Evolutionary conservation across 331 rosid species (phyloP), one percentile per base, ranked within the genome.

Genomic region (Quercus tomentella): DNA sequence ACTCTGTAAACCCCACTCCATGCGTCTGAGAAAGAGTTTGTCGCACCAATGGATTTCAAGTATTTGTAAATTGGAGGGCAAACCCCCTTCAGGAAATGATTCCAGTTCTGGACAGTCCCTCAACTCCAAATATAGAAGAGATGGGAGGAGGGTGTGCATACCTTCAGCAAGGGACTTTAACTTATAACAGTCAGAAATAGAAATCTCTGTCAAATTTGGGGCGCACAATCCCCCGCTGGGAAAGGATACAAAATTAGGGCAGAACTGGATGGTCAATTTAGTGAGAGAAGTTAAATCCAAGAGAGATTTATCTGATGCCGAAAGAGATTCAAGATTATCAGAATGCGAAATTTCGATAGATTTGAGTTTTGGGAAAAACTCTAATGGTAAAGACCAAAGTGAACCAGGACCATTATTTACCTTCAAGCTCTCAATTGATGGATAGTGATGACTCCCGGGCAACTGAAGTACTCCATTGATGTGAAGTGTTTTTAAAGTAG

Each of bases 271-370:
- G 14, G 7, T 5, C 20, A 45, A 45, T 0, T 45, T 8, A 71
- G 54, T 15, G 11, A 78, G 49, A 61, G 65, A 78, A 21, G 37
- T 25, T 43, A 41, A 4, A 55, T 31, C 4, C 21, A 9, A 7
- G 25, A 43, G 41, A 37, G 63, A 6, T 2, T 1, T 8, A 15
- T 57, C 23, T 74, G 8, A 74, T 21, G 15, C 7, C 28, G 33
- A 58, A 33, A 57, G 16, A 18, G 3, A 30, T 35, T 74, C 78
- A 56, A 74, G 78, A 57, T 74, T 56, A 30, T 20, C 17, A 23
- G 35, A 70, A 1, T 0, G 0, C 0, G 0, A 0, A 8, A 69
- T 33, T 0, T 6, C 1, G 26, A 69, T 25, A 2, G 3, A 2
- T 6, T 35, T 23, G 60, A 74, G 68, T 33, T 33, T 74, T 0